A percentile compares a stretch with the other conserved stretches of the same genome.
Conservation (phyloP, 345 rosid species). For the Combretum micranthum region DNA sequence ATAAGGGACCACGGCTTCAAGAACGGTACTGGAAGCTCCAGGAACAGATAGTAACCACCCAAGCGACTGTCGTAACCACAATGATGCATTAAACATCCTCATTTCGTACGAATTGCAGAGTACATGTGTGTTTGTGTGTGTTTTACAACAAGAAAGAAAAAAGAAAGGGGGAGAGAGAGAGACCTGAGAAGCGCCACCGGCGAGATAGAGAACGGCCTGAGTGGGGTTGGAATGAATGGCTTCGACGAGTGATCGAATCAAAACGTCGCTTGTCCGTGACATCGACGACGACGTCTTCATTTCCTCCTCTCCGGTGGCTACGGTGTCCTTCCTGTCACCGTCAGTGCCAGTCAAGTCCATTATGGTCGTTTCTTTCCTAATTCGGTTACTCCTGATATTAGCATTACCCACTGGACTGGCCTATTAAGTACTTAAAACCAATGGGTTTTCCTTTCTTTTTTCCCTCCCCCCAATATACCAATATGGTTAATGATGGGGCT, state of each 20-base stretch:
- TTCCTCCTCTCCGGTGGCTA: neutral
- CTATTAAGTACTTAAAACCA: no score
- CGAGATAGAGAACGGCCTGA: constrained; percentile 65
- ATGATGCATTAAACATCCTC: neutral
- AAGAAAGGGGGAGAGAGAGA: constrained; percentile 4
- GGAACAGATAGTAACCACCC: constrained; percentile 74
- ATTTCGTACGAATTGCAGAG: neutral
- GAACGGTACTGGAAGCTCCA: constrained; percentile 83
- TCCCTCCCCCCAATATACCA: no score
- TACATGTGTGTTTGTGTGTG: neutral
- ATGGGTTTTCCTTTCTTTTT: no score
- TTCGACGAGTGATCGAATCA: constrained; percentile 54
- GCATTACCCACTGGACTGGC: no score
- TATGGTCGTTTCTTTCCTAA: neutral
- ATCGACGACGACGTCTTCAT: constrained; percentile 5
- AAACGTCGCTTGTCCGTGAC: constrained; percentile 41
- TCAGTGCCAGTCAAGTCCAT: neutral
- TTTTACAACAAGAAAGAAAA: neutral
- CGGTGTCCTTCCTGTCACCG: neutral
- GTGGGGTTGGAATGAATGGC: constrained; percentile 64
- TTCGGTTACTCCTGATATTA: no score
- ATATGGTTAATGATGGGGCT: no score
- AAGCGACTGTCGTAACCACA: neutral
- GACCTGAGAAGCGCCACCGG: constrained; percentile 93
- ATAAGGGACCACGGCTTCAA: constrained; percentile 81